Base-by-base conservation (phyloP, 441 rosid species). In the Macaranga tanarius region DNA sequence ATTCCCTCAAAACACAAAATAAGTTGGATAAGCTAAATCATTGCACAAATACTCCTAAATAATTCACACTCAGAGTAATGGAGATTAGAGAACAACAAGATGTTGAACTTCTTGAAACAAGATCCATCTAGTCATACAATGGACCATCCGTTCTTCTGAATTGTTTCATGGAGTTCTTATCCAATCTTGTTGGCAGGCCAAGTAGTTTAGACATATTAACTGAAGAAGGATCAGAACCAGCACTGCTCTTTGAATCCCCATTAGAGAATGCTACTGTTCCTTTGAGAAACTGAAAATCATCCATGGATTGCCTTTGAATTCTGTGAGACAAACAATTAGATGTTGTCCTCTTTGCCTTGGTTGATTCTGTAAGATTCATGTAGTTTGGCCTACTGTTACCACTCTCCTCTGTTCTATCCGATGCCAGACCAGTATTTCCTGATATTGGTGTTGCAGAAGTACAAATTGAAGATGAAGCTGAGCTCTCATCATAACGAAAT, bases 341-440 rank as follows among this genome's bases (percentile, higher is more conserved):
- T 8, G 62, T 67, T 77, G 86, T 87, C 71, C 82, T 81, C 76
- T 92, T 95, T 0, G 96, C 96, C 87, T 89, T 95, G 20, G 90
- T 95, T 60, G 99, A 89, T 76, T 89, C 91, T 0, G 99, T 95
- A 74, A 90, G 68, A 71, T 80, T 88, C 99, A 95, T 92, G 69
- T 92, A 95, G 77, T 78, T 92, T 10, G 97, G 97, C 81, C 80
- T 86, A 51, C 83, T 63, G 34, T 80, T 78, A 48, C 85, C 75
- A 50, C 87, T 82, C 70, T 83, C 85, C 54, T 84, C 92, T 42
- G 86, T 73, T 74, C 82, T 83, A 62, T 86, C 92, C 3, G 88
- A 88, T 3, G 84, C 82, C 83, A 86, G 71, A 12, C 79, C 80
- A 31, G 89, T 86, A 76, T 80, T 79, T 62, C 85, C 86, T 10